Evolutionary conservation across 2,329 filamentous ascomycete genomes (phyloP).

Genomic region (Apiospora pterosperma): DNA sequence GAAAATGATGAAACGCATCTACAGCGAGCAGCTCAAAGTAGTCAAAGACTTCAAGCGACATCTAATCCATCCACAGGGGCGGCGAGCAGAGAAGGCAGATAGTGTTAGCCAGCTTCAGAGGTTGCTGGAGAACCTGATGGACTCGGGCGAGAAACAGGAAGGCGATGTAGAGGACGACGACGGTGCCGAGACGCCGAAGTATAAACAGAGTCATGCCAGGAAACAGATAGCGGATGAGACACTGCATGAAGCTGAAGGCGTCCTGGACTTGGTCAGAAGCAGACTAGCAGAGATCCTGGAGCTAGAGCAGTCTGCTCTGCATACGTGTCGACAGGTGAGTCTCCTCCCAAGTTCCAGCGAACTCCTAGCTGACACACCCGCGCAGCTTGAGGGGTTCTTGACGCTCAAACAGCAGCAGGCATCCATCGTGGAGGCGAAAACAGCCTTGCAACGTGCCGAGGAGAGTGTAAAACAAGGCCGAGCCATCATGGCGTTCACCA

Average conservation of each 20-base stretch:
- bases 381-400: conserved; percentile 24
- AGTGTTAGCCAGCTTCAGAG: background rate
- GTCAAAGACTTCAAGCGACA: conserved; percentile 13
- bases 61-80: background rate
- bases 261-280: conserved; percentile 2
- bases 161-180: background rate
- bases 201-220: background rate
- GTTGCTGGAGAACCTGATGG: background rate
- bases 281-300: conserved; percentile 3
- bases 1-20: conserved; percentile 51
- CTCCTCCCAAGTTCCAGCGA: too few relatives aligned
- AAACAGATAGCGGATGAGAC: background rate
- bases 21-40: conserved; percentile 44
- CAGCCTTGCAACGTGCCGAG: conserved; percentile 24
- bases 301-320: conserved; percentile 1
- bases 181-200: background rate
- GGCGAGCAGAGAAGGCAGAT: background rate
- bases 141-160: background rate
- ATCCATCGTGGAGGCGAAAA: conserved; percentile 28
- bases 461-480: conserved; percentile 28
- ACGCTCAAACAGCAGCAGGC: conserved; percentile 32
- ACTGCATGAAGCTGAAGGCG: background rate
- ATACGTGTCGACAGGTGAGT: conserved; percentile 19
- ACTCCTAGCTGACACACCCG: background rate
- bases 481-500: conserved; percentile 30